Evolutionary conservation across 1,139 yeast genomes (phyloP).

Genomic region (Candida gigantensis): DNA sequence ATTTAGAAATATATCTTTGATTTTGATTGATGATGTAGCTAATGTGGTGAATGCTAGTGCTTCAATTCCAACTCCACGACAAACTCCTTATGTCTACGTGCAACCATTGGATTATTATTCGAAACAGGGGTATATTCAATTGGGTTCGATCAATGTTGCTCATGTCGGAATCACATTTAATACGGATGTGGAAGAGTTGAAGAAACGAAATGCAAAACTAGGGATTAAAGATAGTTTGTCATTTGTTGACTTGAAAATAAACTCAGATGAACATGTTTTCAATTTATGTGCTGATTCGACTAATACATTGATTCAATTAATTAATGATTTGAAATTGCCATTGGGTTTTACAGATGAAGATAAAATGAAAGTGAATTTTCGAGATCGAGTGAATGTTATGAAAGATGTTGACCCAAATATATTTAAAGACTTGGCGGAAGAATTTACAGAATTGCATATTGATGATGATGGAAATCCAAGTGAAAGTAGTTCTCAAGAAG

Average conservation of each 20-base stretch:
- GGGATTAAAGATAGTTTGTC: slow-evolving; percentile 26
- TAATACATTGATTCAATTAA: slow-evolving; percentile 64
- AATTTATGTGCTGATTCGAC: slow-evolving; percentile 86
- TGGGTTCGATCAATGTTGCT: slow-evolving; percentile 46
- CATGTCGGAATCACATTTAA: slow-evolving; percentile 43
- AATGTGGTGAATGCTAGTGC: slow-evolving; percentile 27
- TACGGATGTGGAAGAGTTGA: slow-evolving; percentile 24
- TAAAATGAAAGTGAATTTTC: slow-evolving; percentile 46
- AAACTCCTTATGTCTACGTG: slow-evolving; percentile 15
- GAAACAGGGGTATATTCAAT: slow-evolving; percentile 41
- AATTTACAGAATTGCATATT: slow-evolving; percentile 13
- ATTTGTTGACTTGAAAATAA: slow-evolving; percentile 45
- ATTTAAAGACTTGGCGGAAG: slow-evolving; percentile 12
- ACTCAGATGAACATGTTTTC: slow-evolving; percentile 50
- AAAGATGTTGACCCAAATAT: slow-evolving; percentile 41
- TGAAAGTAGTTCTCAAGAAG: slow-evolving; percentile 11
- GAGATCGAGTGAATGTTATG: slow-evolving; percentile 46
- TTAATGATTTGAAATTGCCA: slow-evolving; percentile 74
- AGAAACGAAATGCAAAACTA: slow-evolving; percentile 21
- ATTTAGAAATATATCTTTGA: slow-evolving; percentile 43
- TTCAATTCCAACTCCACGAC: slow-evolving; percentile 9
- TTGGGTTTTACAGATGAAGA: slow-evolving; percentile 57
- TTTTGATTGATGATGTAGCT: slow-evolving; percentile 58
- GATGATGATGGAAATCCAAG: slow-evolving; percentile 9
- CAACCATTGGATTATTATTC: slow-evolving; percentile 17